Percentiles rank a stretch among this genome's conserved stretches.
phyloP scores from a whole-genome alignment of 2,329 filamentous ascomycete genomes.

The Bipolaris sorokiniana region DNA sequence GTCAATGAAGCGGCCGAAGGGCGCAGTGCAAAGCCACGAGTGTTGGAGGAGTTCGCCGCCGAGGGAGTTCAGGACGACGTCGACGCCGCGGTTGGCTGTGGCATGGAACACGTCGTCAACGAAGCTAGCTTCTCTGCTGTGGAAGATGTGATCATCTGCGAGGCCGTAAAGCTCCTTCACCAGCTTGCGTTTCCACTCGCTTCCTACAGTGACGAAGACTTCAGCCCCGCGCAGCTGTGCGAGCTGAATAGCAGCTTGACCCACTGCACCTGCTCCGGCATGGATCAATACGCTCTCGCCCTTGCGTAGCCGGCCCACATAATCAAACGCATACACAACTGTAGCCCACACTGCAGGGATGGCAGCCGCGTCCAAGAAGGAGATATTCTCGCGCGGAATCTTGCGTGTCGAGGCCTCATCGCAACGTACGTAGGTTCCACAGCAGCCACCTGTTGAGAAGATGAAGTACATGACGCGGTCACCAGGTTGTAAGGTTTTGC shows the following conservation, averaged over 20 bases:
- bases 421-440: slow-evolving; percentile 13
- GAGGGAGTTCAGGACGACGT: slow-evolving; percentile 45
- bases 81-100: slow-evolving; percentile 41
- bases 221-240: slow-evolving; percentile 23
- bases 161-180: slow-evolving; percentile 28
- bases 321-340: slow-evolving; percentile 28
- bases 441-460: slow-evolving; percentile 13
- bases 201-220: slow-evolving; percentile 27
- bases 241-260: slow-evolving; percentile 32
- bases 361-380: slow-evolving; percentile 20
- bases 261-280: slow-evolving; percentile 29
- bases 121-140: slow-evolving; percentile 37
- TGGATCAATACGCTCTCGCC: slow-evolving; percentile 43
- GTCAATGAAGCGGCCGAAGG: slow-evolving; percentile 41
- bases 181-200: slow-evolving; percentile 14
- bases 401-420: slow-evolving; percentile 7
- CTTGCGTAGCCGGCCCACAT: slow-evolving; percentile 28
- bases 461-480: slow-evolving; percentile 17
- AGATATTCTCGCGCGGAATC: slow-evolving; percentile 10
- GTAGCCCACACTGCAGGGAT: slow-evolving; percentile 20
- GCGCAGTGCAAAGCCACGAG: slow-evolving; percentile 36
- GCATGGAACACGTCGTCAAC: slow-evolving; percentile 24
- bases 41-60: slow-evolving; percentile 32
- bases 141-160: slow-evolving; percentile 43
- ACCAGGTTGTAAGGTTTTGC: slow-evolving; percentile 6